Evolutionary conservation across 1,284 basidiomycete species (phyloP).

Genomic region (Quambalaria eucalypti): DNA sequence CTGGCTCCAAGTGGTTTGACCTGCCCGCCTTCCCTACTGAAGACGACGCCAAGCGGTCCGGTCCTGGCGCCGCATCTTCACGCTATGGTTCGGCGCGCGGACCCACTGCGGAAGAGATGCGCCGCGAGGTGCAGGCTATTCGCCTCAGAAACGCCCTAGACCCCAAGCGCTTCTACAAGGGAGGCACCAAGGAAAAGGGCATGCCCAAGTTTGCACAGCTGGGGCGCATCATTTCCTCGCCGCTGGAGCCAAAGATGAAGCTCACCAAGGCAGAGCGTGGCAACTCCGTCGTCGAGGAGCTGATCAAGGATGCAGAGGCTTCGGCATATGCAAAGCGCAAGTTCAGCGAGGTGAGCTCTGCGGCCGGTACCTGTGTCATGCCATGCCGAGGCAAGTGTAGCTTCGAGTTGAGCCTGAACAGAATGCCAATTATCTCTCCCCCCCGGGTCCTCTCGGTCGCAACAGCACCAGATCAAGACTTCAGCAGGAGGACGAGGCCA

Average conservation of each 20-base stretch:
- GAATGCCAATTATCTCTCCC: not conserved
- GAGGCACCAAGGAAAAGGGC: constrained; percentile 55
- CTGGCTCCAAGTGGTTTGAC: constrained; percentile 81
- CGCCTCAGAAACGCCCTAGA: constrained; percentile 84
- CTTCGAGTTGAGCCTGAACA: not conserved
- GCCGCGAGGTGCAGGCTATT: constrained; percentile 85
- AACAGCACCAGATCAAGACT: constrained; percentile 1
- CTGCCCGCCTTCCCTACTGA: constrained; percentile 66
- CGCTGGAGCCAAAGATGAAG: constrained; percentile 63
- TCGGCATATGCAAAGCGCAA: constrained; percentile 86
- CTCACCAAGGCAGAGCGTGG: constrained; percentile 65
- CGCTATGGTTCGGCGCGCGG: constrained; percentile 24
- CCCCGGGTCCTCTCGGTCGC: not conserved
- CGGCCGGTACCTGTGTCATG: not conserved
- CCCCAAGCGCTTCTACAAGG: constrained; percentile 85
- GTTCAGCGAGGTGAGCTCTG: constrained; percentile 62
- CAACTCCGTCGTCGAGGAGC: constrained; percentile 73
- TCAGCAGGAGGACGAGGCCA: not conserved
- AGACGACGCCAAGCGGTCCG: constrained; percentile 12
- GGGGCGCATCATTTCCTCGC: constrained; percentile 74
- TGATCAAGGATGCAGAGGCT: constrained; percentile 77
- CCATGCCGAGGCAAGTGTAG: not conserved
- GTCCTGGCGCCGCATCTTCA: constrained; percentile 16
- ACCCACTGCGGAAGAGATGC: constrained; percentile 54
- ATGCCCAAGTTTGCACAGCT: constrained; percentile 66